Evolutionary conservation across 306 rosid species (phyloP).

Genomic region (Acacia confusa): DNA sequence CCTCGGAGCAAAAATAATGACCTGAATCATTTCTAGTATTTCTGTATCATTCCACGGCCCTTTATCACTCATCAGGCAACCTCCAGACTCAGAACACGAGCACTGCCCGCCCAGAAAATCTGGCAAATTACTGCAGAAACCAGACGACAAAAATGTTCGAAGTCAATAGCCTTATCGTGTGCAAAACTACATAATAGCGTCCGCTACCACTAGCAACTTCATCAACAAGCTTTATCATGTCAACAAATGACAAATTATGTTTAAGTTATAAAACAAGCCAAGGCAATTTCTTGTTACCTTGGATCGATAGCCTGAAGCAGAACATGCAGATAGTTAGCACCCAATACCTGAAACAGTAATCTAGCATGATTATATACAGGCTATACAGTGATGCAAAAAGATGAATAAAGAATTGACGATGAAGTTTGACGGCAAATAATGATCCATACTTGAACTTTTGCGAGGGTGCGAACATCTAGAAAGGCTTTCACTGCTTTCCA

Average conservation of each 20-base stretch:
- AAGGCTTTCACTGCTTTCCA: slow-evolving; percentile 84
- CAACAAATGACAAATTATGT: neutral
- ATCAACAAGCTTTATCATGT: neutral
- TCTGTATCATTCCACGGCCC: slow-evolving; percentile 89
- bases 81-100: slow-evolving; percentile 75
- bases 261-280: neutral
- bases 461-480: slow-evolving; percentile 69
- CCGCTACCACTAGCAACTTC: neutral
- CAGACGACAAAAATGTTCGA: neutral
- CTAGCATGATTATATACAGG: slow-evolving; percentile 6
- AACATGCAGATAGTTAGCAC: slow-evolving; percentile 52
- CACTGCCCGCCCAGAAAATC: slow-evolving; percentile 81
- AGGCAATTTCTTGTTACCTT: slow-evolving; percentile 47
- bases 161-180: neutral
- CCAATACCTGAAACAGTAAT: slow-evolving; percentile 66
- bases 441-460: slow-evolving; percentile 67
- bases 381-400: neutral
- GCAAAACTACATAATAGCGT: neutral
- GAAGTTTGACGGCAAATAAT: slow-evolving; percentile 6
- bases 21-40: slow-evolving; percentile 66
- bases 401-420: neutral
- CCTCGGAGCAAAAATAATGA: neutral
- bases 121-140: slow-evolving; percentile 74
- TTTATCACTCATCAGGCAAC: slow-evolving; percentile 75
- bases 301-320: slow-evolving; percentile 59